Conservation (phyloP, 169 alveolate species). For the Eimeria nieschulzi region DNA sequence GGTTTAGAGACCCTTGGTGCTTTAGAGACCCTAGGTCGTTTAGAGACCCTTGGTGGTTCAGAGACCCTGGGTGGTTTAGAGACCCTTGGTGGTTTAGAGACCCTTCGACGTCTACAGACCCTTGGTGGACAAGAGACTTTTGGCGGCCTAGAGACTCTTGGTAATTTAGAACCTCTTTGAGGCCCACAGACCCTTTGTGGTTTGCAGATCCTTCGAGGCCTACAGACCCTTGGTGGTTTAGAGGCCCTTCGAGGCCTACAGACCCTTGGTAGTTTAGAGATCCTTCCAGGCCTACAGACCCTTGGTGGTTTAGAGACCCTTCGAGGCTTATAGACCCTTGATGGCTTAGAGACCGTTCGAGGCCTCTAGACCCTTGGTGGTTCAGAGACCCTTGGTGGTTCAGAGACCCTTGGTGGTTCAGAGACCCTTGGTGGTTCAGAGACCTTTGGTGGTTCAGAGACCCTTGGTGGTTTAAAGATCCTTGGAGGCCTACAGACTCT, state of each 20-base stretch:
- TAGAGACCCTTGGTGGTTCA: not conserved
- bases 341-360: not conserved
- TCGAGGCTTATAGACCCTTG: not conserved
- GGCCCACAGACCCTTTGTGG: not conserved
- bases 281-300: too few relatives aligned
- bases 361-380: not conserved
- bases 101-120: too few relatives aligned
- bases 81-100: too few relatives aligned
- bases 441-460: not conserved
- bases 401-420: not conserved
- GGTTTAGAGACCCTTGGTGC: not conserved
- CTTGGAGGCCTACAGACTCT: not conserved
- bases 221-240: not conserved
- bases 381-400: not conserved
- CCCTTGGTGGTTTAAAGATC: not conserved
- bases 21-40: not conserved
- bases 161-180: not conserved
- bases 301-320: not conserved
- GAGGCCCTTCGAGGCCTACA: not conserved
- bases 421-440: not conserved
- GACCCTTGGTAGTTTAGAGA: not conserved
- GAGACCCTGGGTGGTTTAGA: too few relatives aligned
- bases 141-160: not conserved
- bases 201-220: not conserved
- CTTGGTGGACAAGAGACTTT: not conserved